Base-by-base conservation (phyloP, 2,329 filamentous ascomycete genomes). In the Corinectria fuckeliana region DNA sequence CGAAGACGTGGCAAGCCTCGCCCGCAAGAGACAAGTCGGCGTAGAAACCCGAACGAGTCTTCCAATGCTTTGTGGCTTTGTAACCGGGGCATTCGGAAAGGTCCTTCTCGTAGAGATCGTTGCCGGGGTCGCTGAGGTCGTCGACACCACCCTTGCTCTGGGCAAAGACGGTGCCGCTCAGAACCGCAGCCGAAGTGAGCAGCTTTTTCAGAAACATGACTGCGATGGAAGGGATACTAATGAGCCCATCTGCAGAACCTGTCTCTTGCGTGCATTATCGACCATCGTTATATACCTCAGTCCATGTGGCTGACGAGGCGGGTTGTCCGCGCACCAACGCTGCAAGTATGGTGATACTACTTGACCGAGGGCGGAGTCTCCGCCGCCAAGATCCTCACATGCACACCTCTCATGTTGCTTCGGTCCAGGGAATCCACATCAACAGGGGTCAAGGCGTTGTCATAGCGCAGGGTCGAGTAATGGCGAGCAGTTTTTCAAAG, bases 1-100 rank as follows among this genome's bases (percentile, higher is more conserved):
- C 92, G 64, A 94, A 96, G 20, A 87, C 84, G 74, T 94, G 90
- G 78, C 92, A 95, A 5, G 88, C 81, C 9, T 80, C 69, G 0
- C 91, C 91, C 7, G 89, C 89, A 10, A 96, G 82, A 3, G 76
- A 82, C 47, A 96, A 80, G 63, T 90, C 83, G 2, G 91, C 92
- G 1, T 85, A 90, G 52, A 95, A 77, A 8, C 85, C 85, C 49
- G 77, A 79, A 32, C 74, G 70, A 0, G 78, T 84, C 50, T 80
- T 75, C 50, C 78, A 73, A 13, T 91, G 80, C 70, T 89, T 86
- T 16, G 81, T 83, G 2, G 88, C 89, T 25, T 72, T 81, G 76
- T 92, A 93, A 13, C 90, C 90, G 0, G 88, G 88, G 68, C 90
- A 92, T 13, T 57, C 56, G 21, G 65, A 64, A 25, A 68, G 65